Conservation (phyloP, 83 land plant species). For the Isoetes engelmannii region DNA sequence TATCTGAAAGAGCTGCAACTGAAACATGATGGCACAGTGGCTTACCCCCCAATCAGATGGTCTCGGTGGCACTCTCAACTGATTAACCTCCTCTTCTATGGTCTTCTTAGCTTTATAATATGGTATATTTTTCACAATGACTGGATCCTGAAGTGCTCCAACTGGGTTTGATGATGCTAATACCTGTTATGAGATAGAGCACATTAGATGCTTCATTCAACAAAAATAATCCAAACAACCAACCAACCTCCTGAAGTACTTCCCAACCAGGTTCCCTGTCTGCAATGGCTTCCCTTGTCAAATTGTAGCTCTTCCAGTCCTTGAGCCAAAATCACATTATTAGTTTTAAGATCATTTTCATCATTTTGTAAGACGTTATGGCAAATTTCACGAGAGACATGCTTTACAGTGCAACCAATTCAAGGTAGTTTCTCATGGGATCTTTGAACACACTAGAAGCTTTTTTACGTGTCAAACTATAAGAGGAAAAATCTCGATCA, state of each 20-base stretch:
- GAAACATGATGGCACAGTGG: not conserved
- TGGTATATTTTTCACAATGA: constrained; percentile 56
- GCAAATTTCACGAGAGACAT: too few relatives aligned
- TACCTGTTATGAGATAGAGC: constrained; percentile 30
- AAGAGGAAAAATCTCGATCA: too few relatives aligned
- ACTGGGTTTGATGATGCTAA: constrained; percentile 51
- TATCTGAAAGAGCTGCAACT: too few relatives aligned
- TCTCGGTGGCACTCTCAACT: constrained; percentile 57
- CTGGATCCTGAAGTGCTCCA: constrained; percentile 60
- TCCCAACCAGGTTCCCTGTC: constrained; percentile 69
- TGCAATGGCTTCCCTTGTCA: constrained; percentile 45
- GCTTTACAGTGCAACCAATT: too few relatives aligned
- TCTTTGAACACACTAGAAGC: not conserved
- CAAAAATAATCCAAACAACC: not conserved
- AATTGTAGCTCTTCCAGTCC: constrained; percentile 63
- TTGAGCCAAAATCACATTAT: constrained; percentile 1
- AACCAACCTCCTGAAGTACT: constrained; percentile 53
- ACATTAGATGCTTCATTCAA: not conserved
- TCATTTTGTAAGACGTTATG: not conserved
- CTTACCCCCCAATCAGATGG: constrained; percentile 67
- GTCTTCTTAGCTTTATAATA: constrained; percentile 61
- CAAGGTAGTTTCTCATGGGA: too few relatives aligned
- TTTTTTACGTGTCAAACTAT: not conserved
- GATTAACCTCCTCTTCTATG: constrained; percentile 57
- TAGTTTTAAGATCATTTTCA: not conserved